These are phyloP conservation scores for Aspergillus biplanus DNA, from an alignment of 495 filamentous ascomycete genomes.

Conservation along the genomic window DNA sequence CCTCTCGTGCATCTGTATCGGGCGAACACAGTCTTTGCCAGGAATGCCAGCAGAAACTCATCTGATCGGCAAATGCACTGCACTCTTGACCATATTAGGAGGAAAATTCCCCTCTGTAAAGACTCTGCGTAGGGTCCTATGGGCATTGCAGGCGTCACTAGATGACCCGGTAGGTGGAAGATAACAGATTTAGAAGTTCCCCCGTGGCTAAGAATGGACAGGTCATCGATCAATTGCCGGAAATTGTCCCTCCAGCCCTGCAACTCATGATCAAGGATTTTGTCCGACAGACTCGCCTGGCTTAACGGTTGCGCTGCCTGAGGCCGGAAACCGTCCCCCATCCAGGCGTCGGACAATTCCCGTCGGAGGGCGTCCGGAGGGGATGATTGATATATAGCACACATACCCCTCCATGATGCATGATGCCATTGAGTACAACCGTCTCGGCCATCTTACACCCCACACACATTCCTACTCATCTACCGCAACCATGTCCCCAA, in stretches of 20 bases:
- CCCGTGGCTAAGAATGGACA: not conserved
- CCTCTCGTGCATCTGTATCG: conserved; percentile 17
- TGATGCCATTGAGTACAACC: no score
- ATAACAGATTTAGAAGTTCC: no score
- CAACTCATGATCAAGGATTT: not conserved
- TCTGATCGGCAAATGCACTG: not conserved
- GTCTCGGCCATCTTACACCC: no score
- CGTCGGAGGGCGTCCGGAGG: no score
- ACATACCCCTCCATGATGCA: not conserved
- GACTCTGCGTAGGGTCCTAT: not conserved
- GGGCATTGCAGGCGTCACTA: not conserved
- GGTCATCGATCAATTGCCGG: not conserved
- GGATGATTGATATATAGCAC: not conserved
- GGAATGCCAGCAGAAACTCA: not conserved
- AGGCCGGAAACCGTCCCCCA: no score
- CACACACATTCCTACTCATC: no score
- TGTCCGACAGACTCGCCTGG: not conserved
- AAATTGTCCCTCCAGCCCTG: not conserved
- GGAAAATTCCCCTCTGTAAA: not conserved
- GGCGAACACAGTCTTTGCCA: not conserved
- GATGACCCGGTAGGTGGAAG: not conserved
- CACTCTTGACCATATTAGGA: not conserved
- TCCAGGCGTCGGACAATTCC: no score
- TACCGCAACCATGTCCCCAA: not conserved
- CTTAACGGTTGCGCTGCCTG: not conserved